Evolutionary conservation across 2,329 filamentous ascomycete species (phyloP), one percentile per base, ranked within the genome.

Genomic region (Calonectria naviculata): DNA sequence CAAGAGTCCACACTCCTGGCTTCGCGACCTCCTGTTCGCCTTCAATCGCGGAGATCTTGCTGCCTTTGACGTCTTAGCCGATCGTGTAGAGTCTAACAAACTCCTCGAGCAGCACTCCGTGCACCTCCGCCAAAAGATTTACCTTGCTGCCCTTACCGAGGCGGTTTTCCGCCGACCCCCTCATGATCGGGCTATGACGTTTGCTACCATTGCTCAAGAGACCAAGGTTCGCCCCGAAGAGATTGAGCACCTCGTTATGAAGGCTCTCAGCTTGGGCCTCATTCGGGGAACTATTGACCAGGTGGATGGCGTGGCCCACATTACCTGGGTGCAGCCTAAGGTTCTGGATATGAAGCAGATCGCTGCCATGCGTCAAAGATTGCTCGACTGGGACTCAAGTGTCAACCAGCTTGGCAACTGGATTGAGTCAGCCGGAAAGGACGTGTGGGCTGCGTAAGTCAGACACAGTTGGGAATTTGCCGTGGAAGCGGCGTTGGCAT

Each of bases 251-350:
- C 87, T 99, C 74, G 94, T 99, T 79, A 99, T 99, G 97, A 98
- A 98, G 88, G 97, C 97, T n/a, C 85, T 99, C 79, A 98, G 95
- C 80, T 85, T 99, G 77, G 97, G 97, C 1, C 87, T 99, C 77
- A 87, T 99, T 76, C 91, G 93, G 76, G 97, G 97, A 54, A 97
- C 94, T 68, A 98, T 99, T 79, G 97, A 99, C 83, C 96, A 99
- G 86, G 97, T 99, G 36, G 95, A 95, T 58, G 93, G 95, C 84
- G 92, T 98, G 76, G 97, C 97, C 49, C 92, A 95, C 81, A 98
- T 99, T 84, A 96, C 96, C 80, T 99, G 97, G 97, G 97, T 99
- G 70, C 97, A 99, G 86, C 97, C 97, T 26, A 98, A 98, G 89
- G 95, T 99, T 36, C 86, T 99, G 76, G 97, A 98, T 83, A 95